These are phyloP conservation scores for Phycomyces nitens DNA, from an alignment of 192 early-diverging fungal genomes.

Conservation along the genomic window DNA sequence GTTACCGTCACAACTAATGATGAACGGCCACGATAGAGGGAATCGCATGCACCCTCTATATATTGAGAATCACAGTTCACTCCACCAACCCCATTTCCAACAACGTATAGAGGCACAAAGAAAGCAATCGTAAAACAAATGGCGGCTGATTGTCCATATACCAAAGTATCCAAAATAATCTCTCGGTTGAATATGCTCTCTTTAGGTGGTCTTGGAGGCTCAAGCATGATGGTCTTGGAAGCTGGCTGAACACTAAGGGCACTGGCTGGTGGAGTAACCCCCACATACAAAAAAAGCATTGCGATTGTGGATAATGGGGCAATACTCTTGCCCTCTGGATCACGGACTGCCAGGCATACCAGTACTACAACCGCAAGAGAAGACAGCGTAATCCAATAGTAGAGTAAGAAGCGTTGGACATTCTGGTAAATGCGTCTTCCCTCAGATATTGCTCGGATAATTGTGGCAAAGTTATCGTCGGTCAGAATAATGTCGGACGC, in stretches of 20 bases:
- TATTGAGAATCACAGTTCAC: constrained; percentile 48
- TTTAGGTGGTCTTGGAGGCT: constrained; percentile 62
- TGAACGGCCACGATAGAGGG: constrained; percentile 64
- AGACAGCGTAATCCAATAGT: constrained; percentile 39
- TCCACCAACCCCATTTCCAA: constrained; percentile 56
- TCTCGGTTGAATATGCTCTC: constrained; percentile 68
- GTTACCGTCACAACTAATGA: constrained; percentile 40
- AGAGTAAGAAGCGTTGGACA: constrained; percentile 69
- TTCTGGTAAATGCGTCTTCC: constrained; percentile 81
- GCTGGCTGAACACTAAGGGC: constrained; percentile 66
- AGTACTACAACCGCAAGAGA: constrained; percentile 67
- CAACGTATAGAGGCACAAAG: constrained; percentile 55
- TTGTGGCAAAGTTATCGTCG: constrained; percentile 81
- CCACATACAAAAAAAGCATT: constrained; percentile 76
- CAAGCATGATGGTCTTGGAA: constrained; percentile 64
- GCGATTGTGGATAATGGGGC: constrained; percentile 75
- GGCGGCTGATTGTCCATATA: constrained; percentile 59
- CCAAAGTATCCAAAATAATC: constrained; percentile 65
- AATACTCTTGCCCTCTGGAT: constrained; percentile 51
- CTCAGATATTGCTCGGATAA: constrained; percentile 72
- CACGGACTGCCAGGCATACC: constrained; percentile 62
- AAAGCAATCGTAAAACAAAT: constrained; percentile 54
- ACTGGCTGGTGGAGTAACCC: constrained; percentile 71
- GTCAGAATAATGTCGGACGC: constrained; percentile 89
- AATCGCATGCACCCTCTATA: constrained; percentile 16